These are phyloP conservation scores for Lentinula edodes DNA, from an alignment of 768 basidiomycete species.

Conservation along the genomic window DNA sequence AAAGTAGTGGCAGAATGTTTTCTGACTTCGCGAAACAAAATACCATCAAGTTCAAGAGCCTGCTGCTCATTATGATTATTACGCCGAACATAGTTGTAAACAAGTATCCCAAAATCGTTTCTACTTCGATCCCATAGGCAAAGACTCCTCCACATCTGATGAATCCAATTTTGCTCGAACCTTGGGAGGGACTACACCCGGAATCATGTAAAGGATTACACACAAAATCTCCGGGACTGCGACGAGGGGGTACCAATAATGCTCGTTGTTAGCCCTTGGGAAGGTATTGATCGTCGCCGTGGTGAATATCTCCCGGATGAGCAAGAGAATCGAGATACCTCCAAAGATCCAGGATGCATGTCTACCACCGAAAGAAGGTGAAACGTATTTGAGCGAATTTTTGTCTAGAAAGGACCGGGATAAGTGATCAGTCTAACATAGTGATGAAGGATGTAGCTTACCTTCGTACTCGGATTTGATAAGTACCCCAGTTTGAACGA, in stretches of 20 bases:
- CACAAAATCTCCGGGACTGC: slow-evolving; percentile 35
- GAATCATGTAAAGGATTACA: slow-evolving; percentile 26
- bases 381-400: neutral
- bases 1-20: too few relatives aligned
- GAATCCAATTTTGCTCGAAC: neutral
- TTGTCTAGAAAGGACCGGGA: neutral
- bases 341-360: slow-evolving; percentile 25
- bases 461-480: neutral
- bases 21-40: too few relatives aligned
- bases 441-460: neutral
- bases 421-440: slow-evolving; percentile 2
- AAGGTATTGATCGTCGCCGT: slow-evolving; percentile 24
- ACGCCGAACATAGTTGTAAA: too few relatives aligned
- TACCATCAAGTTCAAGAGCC: too few relatives aligned
- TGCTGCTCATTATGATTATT: too few relatives aligned
- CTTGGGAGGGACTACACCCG: slow-evolving; percentile 25
- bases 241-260: slow-evolving; percentile 36
- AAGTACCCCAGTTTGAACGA: slow-evolving; percentile 21
- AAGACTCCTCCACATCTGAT: neutral
- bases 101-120: too few relatives aligned
- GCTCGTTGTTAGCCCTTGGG: slow-evolving; percentile 24
- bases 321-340: slow-evolving; percentile 27
- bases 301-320: slow-evolving; percentile 32
- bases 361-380: slow-evolving; percentile 16
- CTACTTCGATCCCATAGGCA: too few relatives aligned